These are phyloP conservation scores for Starmerella bacillaris DNA, from an alignment of 805 yeast species.

Conservation along the genomic window DNA sequence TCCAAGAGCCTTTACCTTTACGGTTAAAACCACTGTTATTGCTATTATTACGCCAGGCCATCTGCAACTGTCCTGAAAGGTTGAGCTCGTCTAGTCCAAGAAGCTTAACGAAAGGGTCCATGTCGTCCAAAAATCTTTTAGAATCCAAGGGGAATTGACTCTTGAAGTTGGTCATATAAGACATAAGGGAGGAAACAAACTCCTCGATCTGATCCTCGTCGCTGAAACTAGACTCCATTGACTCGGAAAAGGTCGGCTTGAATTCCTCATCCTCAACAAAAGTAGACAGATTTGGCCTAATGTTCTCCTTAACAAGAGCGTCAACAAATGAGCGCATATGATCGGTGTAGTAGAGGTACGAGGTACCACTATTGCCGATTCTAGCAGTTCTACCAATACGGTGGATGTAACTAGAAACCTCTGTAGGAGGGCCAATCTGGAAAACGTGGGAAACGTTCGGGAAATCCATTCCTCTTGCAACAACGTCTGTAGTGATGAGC, in stretches of 20 bases:
- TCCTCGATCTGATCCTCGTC: constrained; percentile 15
- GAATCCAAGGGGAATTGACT: constrained; percentile 12
- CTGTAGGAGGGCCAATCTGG: constrained; percentile 63
- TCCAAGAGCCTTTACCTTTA: constrained; percentile 5
- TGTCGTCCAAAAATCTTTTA: constrained; percentile 15
- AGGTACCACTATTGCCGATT: constrained; percentile 65
- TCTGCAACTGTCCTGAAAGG: constrained; percentile 10
- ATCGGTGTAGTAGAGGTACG: constrained; percentile 40
- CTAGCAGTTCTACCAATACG: constrained; percentile 94
- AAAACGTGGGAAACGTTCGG: constrained; percentile 71
- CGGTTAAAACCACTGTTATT: not conserved
- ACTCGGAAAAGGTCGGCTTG: no score
- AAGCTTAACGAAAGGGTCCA: constrained; percentile 17
- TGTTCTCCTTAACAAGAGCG: constrained; percentile 27
- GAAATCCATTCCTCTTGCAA: constrained; percentile 94
- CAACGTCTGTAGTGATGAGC: constrained; percentile 76
- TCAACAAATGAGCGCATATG: constrained; percentile 40
- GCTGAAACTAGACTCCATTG: constrained; percentile 9
- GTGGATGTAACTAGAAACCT: constrained; percentile 67
- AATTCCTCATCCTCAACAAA: constrained; percentile 14
- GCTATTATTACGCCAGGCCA: constrained; percentile 12
- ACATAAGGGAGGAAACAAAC: constrained; percentile 16
- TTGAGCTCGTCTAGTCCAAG: constrained; percentile 15
- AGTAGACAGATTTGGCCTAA: constrained; percentile 27
- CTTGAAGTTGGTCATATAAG: constrained; percentile 17